Conservation (phyloP, 345 rosid species). For the Salix suchowensis region DNA sequence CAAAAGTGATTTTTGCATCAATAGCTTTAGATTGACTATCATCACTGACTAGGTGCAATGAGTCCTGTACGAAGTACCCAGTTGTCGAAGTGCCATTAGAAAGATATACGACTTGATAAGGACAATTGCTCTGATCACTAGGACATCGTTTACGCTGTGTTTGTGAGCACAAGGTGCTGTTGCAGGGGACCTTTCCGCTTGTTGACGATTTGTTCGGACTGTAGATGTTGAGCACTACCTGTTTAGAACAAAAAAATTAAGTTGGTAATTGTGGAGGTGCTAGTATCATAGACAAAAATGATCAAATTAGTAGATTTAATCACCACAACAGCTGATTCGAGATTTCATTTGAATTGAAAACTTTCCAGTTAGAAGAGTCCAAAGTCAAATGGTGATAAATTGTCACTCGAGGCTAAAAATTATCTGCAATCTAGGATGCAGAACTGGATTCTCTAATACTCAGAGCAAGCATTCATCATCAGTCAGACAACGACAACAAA, state of each 20-base stretch:
- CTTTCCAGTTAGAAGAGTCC: neutral
- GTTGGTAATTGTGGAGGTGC: neutral
- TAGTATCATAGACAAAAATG: neutral
- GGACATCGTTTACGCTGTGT: slow-evolving; percentile 35
- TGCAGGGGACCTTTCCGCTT: slow-evolving; percentile 53
- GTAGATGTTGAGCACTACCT: slow-evolving; percentile 63
- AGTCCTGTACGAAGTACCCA: slow-evolving; percentile 66
- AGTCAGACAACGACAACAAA: too few species aligned
- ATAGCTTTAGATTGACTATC: slow-evolving; percentile 32
- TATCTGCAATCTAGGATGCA: too few species aligned
- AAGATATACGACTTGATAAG: slow-evolving; percentile 60
- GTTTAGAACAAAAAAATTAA: neutral
- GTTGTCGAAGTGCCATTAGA: slow-evolving; percentile 65
- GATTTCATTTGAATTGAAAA: neutral
- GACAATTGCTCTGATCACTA: slow-evolving; percentile 49
- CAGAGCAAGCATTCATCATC: too few species aligned
- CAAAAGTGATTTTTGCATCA: slow-evolving; percentile 51
- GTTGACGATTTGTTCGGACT: slow-evolving; percentile 69
- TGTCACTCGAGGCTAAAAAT: too few species aligned
- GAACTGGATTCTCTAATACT: too few species aligned
- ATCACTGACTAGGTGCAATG: slow-evolving; percentile 54
- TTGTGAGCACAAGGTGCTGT: slow-evolving; percentile 46
- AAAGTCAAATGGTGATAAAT: neutral
- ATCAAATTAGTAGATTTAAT: neutral
- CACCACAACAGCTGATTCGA: neutral